Conservation (phyloP, 2,329 filamentous ascomycete species). For the Chaetomium strumarium region DNA sequence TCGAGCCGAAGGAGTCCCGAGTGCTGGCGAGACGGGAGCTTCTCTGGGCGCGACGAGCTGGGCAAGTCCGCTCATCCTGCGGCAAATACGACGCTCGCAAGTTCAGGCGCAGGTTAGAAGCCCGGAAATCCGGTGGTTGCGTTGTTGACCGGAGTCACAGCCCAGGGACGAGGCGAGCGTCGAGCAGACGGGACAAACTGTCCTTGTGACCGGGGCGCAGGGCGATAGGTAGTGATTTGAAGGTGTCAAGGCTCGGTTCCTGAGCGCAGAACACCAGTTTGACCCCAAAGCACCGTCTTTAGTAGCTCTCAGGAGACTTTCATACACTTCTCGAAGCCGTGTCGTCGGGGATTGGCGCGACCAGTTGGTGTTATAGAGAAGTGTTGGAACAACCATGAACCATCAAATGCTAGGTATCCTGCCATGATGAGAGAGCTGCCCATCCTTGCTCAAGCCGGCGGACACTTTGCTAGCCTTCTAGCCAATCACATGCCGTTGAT, state of each 20-base stretch:
- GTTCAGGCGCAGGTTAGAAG: not conserved
- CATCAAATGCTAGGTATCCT: slow-evolving; percentile 3
- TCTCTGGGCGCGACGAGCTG: slow-evolving; percentile 24
- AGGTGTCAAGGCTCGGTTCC: not conserved
- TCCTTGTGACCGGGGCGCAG: slow-evolving; percentile 13
- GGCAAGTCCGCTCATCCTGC: slow-evolving; percentile 17
- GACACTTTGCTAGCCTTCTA: slow-evolving; percentile 10
- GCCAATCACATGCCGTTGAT: slow-evolving; percentile 2
- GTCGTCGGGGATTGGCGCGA: not conserved
- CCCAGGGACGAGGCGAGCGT: not conserved
- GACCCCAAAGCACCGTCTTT: not conserved
- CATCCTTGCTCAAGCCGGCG: slow-evolving; percentile 6
- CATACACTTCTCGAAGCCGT: not conserved
- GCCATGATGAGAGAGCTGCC: not conserved
- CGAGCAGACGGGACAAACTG: slow-evolving; percentile 7
- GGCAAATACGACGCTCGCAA: not conserved
- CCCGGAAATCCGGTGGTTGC: not conserved
- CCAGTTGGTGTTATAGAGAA: not conserved
- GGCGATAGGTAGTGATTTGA: not conserved
- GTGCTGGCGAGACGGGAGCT: slow-evolving; percentile 23
- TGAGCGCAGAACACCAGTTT: not conserved
- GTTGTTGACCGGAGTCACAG: not conserved
- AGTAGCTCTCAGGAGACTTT: not conserved
- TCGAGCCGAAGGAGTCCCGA: slow-evolving; percentile 26
- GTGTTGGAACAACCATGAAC: not conserved